Conservation (phyloP, 2,329 filamentous ascomycete genomes). For the Apiospora koreana region DNA sequence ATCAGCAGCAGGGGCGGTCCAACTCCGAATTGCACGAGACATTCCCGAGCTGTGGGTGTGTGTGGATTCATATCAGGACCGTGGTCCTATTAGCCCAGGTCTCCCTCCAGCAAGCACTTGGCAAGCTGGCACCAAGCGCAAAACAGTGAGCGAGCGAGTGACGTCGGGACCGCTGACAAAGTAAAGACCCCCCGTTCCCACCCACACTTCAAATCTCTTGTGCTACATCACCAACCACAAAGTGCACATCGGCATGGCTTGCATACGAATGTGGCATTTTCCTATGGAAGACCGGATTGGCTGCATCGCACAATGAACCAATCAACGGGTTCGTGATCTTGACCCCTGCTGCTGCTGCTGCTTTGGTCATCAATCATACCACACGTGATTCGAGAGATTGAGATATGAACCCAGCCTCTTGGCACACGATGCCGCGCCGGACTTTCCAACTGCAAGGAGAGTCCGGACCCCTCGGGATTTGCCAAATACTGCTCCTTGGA, state of each 20-base stretch:
- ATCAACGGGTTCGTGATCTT: background rate
- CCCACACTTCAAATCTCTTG: background rate
- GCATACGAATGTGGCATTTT: slow-evolving; percentile 6
- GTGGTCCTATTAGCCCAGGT: background rate
- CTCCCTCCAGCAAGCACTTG: background rate
- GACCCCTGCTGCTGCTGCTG: background rate
- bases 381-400: slow-evolving; percentile 8
- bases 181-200: background rate
- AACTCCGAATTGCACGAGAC: slow-evolving; percentile 9
- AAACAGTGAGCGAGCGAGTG: background rate
- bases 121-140: too few relatives aligned
- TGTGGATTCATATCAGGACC: background rate
- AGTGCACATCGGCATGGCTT: background rate
- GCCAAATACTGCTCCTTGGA: background rate
- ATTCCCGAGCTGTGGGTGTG: slow-evolving; percentile 7
- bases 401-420: slow-evolving; percentile 3
- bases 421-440: slow-evolving; percentile 3
- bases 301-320: background rate
- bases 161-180: slow-evolving; percentile 5
- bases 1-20: background rate
- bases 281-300: background rate
- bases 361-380: slow-evolving; percentile 1
- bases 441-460: slow-evolving; percentile 1
- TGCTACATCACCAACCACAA: background rate
- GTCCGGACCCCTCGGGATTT: background rate